A percentile compares a stretch with the other conserved stretches of the same genome.
Conservation (phyloP, 139 green algal species). For the Volvox africanus region DNA sequence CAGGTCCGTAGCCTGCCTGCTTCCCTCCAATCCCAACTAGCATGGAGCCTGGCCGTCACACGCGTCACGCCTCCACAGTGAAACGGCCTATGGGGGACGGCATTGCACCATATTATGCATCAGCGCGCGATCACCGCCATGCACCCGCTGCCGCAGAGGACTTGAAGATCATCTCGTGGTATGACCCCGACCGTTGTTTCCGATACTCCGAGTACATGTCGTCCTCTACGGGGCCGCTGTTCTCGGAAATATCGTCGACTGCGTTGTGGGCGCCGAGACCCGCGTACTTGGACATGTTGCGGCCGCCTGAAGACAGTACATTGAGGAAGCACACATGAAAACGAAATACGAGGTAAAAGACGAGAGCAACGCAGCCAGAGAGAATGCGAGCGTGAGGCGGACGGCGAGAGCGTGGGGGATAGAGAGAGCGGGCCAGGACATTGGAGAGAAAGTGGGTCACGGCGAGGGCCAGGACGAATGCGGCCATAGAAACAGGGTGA, state of each 20-base stretch:
- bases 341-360: neutral
- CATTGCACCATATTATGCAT: too few relatives aligned
- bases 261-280: constrained; percentile 47
- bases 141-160: constrained; percentile 8
- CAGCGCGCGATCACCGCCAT: neutral
- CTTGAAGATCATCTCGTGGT: constrained; percentile 73
- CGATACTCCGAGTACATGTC: constrained; percentile 71
- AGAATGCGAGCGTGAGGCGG: too few relatives aligned
- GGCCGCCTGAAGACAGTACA: neutral
- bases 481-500: too few relatives aligned
- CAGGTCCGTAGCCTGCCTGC: too few relatives aligned
- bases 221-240: constrained; percentile 4
- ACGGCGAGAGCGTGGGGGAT: too few relatives aligned
- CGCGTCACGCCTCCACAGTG: too few relatives aligned
- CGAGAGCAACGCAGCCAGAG: neutral
- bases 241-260: neutral
- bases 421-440: too few relatives aligned
- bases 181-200: constrained; percentile 54
- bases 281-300: constrained; percentile 37
- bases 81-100: too few relatives aligned
- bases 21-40: too few relatives aligned
- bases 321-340: neutral
- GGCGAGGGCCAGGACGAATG: too few relatives aligned
- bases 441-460: too few relatives aligned
- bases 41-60: too few relatives aligned